A percentile compares a stretch with the other conserved stretches of the same genome.
Conservation (phyloP, 2,329 filamentous ascomycete genomes). For the Emericellopsis atlantica region DNA sequence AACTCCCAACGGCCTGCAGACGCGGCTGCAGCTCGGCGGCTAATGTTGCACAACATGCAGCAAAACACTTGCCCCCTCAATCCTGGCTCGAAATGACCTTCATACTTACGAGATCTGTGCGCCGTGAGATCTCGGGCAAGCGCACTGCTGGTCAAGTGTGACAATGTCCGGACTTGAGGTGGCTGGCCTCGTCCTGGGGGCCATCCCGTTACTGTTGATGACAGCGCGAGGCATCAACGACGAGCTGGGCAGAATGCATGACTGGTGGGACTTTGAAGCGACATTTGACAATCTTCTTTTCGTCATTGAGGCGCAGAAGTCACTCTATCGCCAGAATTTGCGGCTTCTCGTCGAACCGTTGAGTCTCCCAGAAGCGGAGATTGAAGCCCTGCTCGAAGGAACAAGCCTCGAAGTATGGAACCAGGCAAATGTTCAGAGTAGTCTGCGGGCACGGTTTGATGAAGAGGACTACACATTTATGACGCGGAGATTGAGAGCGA, state of each 20-base stretch:
- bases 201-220: neutral
- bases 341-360: neutral
- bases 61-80: too few relatives aligned
- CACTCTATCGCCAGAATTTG: neutral
- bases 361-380: neutral
- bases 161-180: neutral
- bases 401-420: neutral
- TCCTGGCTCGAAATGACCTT: too few relatives aligned
- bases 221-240: neutral
- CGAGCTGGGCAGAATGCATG: neutral
- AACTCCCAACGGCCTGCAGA: too few relatives aligned
- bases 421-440: neutral
- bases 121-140: neutral
- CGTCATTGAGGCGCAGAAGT: neutral
- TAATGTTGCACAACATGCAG: too few relatives aligned
- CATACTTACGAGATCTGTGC: too few relatives aligned
- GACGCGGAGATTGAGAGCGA: neutral
- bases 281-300: neutral
- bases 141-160: neutral
- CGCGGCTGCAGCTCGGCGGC: too few relatives aligned
- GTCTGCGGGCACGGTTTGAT: neutral
- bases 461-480: neutral
- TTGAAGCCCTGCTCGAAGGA: neutral
- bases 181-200: neutral
- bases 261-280: neutral